Base-by-base conservation (phyloP, 2,329 filamentous ascomycete genomes). In the Aspergillaceae sp. region DNA sequence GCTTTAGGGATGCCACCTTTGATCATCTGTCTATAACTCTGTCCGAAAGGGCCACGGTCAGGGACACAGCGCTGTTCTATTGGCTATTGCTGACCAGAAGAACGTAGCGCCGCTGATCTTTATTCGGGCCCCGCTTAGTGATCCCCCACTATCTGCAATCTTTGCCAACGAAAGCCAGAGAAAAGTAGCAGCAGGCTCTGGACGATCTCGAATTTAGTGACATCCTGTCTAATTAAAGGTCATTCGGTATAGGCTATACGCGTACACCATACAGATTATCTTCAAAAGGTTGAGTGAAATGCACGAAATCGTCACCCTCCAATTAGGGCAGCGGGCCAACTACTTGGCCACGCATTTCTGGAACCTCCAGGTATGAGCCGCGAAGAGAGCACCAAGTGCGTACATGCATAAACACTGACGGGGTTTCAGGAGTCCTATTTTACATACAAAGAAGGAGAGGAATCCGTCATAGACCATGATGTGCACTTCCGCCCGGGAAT, bases 311-410 rank as follows among this genome's bases (percentile, higher is more conserved):
- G 76, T 98, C 51, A 96, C 91, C 0, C 74, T 98, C 40, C 92
- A 98, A 74, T 82, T 97, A 49, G 92, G 92, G 38, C 85, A 94
- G 64, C 83, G 86, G 62, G 90, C 86, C 65, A 98, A 98, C 67
- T 94, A 96, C 60, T 73, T 94, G 26, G 90, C 86, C 29, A 94
- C 90, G 0, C 92, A 98, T 71, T 98, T 96, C 67, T 98, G 92
- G 92, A 98, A 98, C 60, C 76, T 86, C 4, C 91, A 95, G 74
- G 87, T 87, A 65, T 35, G 54, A 7, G 28, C 41, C 32, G 29
- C 7, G 34, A 36, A 36, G 5, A 7, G 7, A 36, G n/a, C 30
- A 32, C n/a, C 19, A n/a, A 29, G 29, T 27, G 8, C 7, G 8
- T 26, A 19, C 7, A 11, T 3, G 28, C 34, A 7, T 26, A 9